Percentiles rank a stretch among this genome's conserved stretches.
These are phyloP conservation scores for Ilyonectria destructans DNA, from an alignment of 2,329 filamentous ascomycete species.

Conservation along the genomic window DNA sequence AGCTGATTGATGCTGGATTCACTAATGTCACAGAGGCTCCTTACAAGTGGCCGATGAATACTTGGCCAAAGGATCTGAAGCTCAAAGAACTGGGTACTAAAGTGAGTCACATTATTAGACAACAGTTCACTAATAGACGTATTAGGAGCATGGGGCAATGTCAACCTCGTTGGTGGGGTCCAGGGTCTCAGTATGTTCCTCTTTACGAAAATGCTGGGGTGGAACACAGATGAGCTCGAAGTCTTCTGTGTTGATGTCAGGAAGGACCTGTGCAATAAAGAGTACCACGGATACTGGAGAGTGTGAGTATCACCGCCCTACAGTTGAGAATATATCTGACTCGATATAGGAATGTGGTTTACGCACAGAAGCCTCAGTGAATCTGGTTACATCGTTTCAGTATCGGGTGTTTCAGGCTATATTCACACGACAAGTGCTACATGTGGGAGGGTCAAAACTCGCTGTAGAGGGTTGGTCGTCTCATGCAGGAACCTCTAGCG, in stretches of 20 bases:
- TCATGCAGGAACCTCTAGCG: no score
- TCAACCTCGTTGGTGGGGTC: slow-evolving; percentile 27
- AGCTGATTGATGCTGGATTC: slow-evolving; percentile 31
- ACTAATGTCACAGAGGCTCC: slow-evolving; percentile 23
- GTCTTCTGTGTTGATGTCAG: slow-evolving; percentile 22
- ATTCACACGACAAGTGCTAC: no score
- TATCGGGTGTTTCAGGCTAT: no score
- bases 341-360: slow-evolving; percentile 15
- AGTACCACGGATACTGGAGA: slow-evolving; percentile 20
- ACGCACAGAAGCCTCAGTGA: slow-evolving; percentile 22
- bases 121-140: neutral
- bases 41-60: slow-evolving; percentile 37
- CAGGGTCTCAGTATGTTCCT: slow-evolving; percentile 24
- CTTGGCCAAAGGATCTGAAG: slow-evolving; percentile 31
- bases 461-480: no score
- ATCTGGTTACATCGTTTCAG: neutral
- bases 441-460: no score
- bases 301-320: slow-evolving; percentile 12
- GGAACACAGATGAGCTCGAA: slow-evolving; percentile 13
- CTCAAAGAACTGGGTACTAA: slow-evolving; percentile 26
- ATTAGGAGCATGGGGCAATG: slow-evolving; percentile 31
- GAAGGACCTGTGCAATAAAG: slow-evolving; percentile 19
- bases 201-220: slow-evolving; percentile 29
- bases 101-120: neutral
- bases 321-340: neutral